phyloP scores from a whole-genome alignment of 2,329 filamentous ascomycete species.

The Celoporthe dispersa region DNA sequence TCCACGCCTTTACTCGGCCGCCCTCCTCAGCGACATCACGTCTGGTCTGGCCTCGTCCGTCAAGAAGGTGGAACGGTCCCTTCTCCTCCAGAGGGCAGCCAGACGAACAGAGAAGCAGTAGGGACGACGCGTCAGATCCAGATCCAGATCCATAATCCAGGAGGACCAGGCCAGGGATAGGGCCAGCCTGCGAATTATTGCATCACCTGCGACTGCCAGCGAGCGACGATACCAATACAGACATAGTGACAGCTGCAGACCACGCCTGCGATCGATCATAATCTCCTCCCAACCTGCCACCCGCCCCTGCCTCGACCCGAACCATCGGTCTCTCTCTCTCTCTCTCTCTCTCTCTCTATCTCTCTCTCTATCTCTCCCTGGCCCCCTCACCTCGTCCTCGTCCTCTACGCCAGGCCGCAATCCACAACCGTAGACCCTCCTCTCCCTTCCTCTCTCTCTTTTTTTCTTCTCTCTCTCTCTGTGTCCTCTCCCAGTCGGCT shows the following conservation, averaged over 20 bases:
- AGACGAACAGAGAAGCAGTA: background rate
- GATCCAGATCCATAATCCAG: background rate
- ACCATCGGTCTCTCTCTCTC: background rate
- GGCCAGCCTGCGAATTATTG: background rate
- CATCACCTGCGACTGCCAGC: background rate
- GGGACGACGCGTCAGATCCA: background rate
- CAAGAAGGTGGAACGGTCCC: background rate
- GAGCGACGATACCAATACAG: background rate
- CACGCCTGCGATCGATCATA: background rate
- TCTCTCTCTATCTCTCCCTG: background rate
- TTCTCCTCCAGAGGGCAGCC: background rate
- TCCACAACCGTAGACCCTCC: background rate
- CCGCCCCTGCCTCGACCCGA: slow-evolving; percentile 1
- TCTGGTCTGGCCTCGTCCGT: background rate
- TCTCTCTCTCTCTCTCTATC: background rate
- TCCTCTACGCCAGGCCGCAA: background rate
- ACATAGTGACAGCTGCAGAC: background rate
- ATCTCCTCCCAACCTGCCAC: background rate
- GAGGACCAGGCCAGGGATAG: background rate
- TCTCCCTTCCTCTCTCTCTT: background rate
- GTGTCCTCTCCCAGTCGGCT: background rate
- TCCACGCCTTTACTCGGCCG: background rate
- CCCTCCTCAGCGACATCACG: background rate
- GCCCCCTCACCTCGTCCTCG: background rate
- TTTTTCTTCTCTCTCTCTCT: background rate